phyloP scores from a whole-genome alignment of 345 rosid species.

The Eucalyptus microcorys region DNA sequence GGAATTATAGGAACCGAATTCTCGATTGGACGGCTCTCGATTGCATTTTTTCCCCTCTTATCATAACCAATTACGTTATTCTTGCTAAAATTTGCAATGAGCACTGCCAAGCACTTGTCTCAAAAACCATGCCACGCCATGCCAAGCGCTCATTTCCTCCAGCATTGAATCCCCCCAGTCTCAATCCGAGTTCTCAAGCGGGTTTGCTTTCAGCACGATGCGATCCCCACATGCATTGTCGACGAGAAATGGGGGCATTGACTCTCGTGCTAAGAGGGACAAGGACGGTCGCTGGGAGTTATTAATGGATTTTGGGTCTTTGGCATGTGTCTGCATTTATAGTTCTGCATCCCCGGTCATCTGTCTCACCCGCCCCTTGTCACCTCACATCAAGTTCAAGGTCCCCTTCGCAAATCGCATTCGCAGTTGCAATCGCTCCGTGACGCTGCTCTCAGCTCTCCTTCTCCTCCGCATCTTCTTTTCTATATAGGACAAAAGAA shows the following conservation, averaged over 20 bases:
- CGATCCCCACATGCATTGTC: not conserved
- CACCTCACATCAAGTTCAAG: not conserved
- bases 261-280: not conserved
- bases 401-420: not conserved
- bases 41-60: not conserved
- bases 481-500: not conserved
- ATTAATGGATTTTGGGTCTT: not conserved
- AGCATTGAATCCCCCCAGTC: not conserved
- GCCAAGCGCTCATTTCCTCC: not conserved
- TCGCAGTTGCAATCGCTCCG: not conserved
- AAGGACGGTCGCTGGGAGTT: not conserved
- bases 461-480: not conserved
- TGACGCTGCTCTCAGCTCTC: not conserved
- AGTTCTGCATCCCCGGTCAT: not conserved
- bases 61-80: not conserved
- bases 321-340: not conserved
- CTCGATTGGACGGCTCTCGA: not conserved
- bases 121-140: not conserved
- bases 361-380: not conserved
- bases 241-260: not conserved
- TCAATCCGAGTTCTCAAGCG: not conserved
- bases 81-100: not conserved
- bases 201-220: not conserved
- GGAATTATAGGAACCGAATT: not conserved
- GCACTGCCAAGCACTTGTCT: not conserved